phyloP scores from a whole-genome alignment of 148 eudicot genomes.

The Cornus controversa region DNA sequence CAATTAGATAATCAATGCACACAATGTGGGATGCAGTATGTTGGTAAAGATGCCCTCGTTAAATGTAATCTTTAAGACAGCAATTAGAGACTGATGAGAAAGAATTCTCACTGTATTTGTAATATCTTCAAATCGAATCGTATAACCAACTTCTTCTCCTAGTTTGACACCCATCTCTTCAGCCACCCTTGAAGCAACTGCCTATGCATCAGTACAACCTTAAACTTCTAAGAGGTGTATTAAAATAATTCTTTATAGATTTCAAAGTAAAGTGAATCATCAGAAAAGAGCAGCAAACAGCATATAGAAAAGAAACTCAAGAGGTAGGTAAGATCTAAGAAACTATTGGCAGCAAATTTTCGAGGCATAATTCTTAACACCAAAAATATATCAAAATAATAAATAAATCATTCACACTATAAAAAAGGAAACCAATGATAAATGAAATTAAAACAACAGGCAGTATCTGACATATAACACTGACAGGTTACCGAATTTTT shows the following conservation, averaged over 20 bases:
- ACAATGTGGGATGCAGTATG: not conserved
- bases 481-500: too few relatives aligned
- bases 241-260: not conserved
- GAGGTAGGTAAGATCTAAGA: not conserved
- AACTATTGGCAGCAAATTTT: not conserved
- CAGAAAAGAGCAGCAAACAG: not conserved
- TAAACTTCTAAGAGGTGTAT: constrained; percentile 1
- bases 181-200: constrained; percentile 93
- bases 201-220: constrained; percentile 40
- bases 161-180: constrained; percentile 96
- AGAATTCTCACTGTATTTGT: constrained; percentile 55
- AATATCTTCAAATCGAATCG: constrained; percentile 93
- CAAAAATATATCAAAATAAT: too few relatives aligned
- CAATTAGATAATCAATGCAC: not conserved
- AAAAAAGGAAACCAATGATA: too few relatives aligned
- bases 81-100: not conserved
- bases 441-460: too few relatives aligned
- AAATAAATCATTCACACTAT: too few relatives aligned
- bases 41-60: not conserved
- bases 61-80: not conserved
- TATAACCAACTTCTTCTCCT: constrained; percentile 99
- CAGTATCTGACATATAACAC: too few relatives aligned
- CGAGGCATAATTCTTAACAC: not conserved
- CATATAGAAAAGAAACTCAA: not conserved
- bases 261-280: not conserved